Evolutionary conservation across 176 grass and related monocot species (phyloP).

Genomic region (Dactylis glomerata): DNA sequence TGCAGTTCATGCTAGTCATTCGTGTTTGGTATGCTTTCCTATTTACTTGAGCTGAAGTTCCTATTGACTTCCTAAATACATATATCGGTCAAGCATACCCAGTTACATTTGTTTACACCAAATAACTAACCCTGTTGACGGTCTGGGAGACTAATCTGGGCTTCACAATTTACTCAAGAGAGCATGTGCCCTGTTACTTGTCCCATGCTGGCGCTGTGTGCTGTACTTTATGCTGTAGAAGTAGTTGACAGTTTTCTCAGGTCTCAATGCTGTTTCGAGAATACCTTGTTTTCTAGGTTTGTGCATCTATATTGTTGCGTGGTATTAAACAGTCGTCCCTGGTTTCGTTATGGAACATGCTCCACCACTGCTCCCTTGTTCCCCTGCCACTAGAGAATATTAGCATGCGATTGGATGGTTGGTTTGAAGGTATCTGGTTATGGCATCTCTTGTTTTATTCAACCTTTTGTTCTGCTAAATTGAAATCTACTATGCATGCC

Average conservation of each 20-base stretch:
- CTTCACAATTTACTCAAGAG: neutral
- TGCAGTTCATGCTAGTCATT: neutral
- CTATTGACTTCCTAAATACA: conserved; percentile 1
- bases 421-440: neutral
- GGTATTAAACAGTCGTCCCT: neutral
- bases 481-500: neutral
- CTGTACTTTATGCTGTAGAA: neutral
- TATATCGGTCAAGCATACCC: neutral
- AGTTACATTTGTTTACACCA: neutral
- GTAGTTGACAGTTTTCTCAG: neutral
- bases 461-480: neutral
- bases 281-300: neutral
- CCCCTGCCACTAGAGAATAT: conserved; percentile 8
- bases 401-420: neutral
- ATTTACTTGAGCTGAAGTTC: neutral
- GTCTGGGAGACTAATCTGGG: neutral
- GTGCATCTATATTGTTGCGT: neutral
- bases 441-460: neutral
- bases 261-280: neutral
- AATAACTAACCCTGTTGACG: neutral
- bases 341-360: neutral
- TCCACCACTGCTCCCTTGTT: conserved; percentile 4
- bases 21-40: conserved; percentile 2
- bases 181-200: neutral
- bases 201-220: neutral